These are phyloP conservation scores for Penicillium salamii DNA, from an alignment of 495 filamentous ascomycete genomes.

Conservation along the genomic window DNA sequence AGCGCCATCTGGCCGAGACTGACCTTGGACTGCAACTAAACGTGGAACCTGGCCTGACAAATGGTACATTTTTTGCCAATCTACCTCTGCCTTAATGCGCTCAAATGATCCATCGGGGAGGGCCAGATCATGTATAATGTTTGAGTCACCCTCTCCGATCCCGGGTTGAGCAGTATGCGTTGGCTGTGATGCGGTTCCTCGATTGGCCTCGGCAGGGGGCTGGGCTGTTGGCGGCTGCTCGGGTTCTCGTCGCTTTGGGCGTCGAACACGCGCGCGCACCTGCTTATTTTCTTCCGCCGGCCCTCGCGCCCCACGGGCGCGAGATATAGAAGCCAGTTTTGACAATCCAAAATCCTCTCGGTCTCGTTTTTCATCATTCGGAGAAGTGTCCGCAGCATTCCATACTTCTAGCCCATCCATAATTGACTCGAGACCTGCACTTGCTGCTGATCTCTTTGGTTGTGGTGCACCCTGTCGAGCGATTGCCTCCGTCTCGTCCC, in stretches of 20 bases:
- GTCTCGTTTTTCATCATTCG: constrained; percentile 16
- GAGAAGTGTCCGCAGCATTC: constrained; percentile 5
- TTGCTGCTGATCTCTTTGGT: constrained; percentile 14
- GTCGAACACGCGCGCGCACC: constrained; percentile 30
- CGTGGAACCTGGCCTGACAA: constrained; percentile 88
- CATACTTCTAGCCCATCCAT: constrained; percentile 36
- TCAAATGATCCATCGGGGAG: constrained; percentile 62
- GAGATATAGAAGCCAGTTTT: constrained; percentile 20
- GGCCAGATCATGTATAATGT: constrained; percentile 65
- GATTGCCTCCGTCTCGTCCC: constrained; percentile 43
- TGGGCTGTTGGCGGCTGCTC: constrained; percentile 17
- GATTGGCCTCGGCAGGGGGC: constrained; percentile 2
- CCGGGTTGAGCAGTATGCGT: constrained; percentile 35
- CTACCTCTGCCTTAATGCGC: constrained; percentile 69
- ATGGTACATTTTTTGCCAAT: constrained; percentile 92
- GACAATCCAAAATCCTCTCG: constrained; percentile 19
- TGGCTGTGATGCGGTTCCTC: not conserved
- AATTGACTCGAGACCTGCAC: constrained; percentile 37
- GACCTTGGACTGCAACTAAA: constrained; percentile 88
- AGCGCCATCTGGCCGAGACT: constrained; percentile 64
- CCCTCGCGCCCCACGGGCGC: constrained; percentile 10
- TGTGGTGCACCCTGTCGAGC: constrained; percentile 22
- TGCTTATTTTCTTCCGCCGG: constrained; percentile 19
- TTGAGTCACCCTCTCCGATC: constrained; percentile 78
- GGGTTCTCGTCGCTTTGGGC: constrained; percentile 29